phyloP scores from a whole-genome alignment of 2,329 filamentous ascomycete species.

The Fusarium tjaetaba region DNA sequence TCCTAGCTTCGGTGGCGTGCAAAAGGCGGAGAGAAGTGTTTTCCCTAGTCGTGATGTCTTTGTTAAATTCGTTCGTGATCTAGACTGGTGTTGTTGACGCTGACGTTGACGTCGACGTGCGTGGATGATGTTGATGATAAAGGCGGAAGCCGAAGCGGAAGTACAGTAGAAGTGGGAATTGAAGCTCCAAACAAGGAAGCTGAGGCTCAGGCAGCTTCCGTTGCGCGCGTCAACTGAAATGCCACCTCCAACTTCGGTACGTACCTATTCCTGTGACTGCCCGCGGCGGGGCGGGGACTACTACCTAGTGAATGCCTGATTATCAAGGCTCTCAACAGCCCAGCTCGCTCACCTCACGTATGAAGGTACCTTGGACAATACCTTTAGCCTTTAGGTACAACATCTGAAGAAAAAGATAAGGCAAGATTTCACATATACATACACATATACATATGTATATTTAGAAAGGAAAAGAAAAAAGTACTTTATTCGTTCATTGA shows the following conservation, averaged over 20 bases:
- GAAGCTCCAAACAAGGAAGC: constrained; percentile 39
- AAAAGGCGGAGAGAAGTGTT: neutral
- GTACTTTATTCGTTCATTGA: constrained; percentile 24
- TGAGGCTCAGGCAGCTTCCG: constrained; percentile 55
- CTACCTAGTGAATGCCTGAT: neutral
- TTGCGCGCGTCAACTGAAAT: constrained; percentile 53
- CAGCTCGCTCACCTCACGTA: neutral
- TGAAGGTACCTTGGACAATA: neutral
- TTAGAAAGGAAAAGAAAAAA: neutral
- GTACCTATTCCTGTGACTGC: constrained; percentile 15
- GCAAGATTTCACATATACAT: neutral
- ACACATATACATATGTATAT: neutral
- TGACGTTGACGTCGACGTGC: neutral
- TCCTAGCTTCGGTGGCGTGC: constrained; percentile 7
- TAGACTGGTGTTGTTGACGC: constrained; percentile 10
- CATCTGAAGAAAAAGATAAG: neutral
- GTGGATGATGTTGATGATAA: neutral
- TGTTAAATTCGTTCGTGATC: constrained; percentile 24
- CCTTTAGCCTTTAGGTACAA: neutral
- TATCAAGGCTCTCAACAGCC: neutral
- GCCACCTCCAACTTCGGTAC: constrained; percentile 15
- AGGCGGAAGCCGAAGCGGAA: constrained; percentile 18
- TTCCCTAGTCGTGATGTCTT: constrained; percentile 5
- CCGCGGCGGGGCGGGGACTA: too few relatives aligned
- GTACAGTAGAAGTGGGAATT: constrained; percentile 21